phyloP scores from a whole-genome alignment of 1,284 basidiomycete genomes.

The Puccinia coronata region DNA sequence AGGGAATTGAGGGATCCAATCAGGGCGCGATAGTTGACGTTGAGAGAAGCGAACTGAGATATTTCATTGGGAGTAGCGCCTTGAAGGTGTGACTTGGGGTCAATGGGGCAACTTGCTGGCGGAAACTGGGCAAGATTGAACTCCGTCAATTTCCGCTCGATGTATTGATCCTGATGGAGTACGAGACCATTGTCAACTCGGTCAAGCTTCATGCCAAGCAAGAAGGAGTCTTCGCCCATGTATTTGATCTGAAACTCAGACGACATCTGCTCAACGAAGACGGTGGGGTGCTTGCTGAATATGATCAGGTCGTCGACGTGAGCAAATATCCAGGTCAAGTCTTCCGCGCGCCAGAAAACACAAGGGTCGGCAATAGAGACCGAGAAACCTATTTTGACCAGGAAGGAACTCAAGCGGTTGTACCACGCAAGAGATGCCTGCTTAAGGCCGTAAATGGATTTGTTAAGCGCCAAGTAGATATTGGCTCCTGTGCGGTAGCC shows the following conservation, averaged over 20 bases:
- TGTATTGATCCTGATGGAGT: background rate
- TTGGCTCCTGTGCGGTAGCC: no score
- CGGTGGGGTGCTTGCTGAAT: background rate
- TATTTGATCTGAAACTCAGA: background rate
- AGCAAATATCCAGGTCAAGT: background rate
- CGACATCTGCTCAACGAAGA: background rate
- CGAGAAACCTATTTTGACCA: no score
- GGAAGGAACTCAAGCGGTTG: no score
- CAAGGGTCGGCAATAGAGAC: no score
- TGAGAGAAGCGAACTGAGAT: background rate
- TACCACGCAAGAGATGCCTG: no score
- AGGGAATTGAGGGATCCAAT: background rate
- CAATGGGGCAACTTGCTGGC: no score
- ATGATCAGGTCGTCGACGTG: slow-evolving; percentile 30
- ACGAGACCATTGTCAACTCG: background rate
- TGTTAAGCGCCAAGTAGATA: no score
- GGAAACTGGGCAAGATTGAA: background rate
- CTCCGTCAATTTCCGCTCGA: background rate
- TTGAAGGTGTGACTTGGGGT: background rate
- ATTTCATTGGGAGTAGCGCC: background rate
- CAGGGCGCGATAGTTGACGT: background rate
- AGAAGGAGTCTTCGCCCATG: background rate
- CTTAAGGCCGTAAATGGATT: no score
- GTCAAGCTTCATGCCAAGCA: background rate
- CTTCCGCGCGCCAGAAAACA: no score